These are phyloP conservation scores for Micractinium conductrix DNA, from an alignment of 139 green algal species.

Conservation along the genomic window DNA sequence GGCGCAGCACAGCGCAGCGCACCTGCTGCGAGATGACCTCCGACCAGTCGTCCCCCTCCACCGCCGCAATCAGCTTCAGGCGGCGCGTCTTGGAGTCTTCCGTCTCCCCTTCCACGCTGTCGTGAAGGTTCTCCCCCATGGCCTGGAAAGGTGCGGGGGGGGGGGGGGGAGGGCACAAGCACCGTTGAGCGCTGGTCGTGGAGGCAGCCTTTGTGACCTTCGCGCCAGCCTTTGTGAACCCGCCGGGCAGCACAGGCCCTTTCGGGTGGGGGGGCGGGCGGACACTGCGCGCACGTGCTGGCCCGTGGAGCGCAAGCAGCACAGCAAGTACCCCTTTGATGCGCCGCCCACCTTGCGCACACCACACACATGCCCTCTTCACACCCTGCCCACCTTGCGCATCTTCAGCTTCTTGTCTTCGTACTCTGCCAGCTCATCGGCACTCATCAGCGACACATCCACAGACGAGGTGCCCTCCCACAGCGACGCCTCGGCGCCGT, in stretches of 20 bases:
- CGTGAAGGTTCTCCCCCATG: conserved; percentile 79
- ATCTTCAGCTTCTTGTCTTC: conserved; percentile 87
- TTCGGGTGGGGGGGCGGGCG: too few relatives aligned
- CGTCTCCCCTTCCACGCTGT: conserved; percentile 63
- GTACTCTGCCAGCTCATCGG: conserved; percentile 57
- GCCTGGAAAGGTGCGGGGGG: conserved; percentile 21
- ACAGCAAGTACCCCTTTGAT: too few relatives aligned
- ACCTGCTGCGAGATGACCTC: conserved; percentile 74
- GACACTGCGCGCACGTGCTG: too few relatives aligned
- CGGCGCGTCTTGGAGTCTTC: conserved; percentile 34
- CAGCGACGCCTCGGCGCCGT: conserved; percentile 62
- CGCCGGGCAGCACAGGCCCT: too few relatives aligned
- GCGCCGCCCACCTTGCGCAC: too few relatives aligned
- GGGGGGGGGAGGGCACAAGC: too few relatives aligned
- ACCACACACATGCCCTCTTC: not conserved
- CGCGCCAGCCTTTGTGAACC: too few relatives aligned
- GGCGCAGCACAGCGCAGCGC: too few relatives aligned
- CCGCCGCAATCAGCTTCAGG: conserved; percentile 65
- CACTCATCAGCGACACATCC: conserved; percentile 15
- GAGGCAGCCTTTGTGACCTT: too few relatives aligned
- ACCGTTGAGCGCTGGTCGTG: too few relatives aligned
- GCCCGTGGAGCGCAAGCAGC: too few relatives aligned
- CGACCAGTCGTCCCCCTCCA: conserved; percentile 86
- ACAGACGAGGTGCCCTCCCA: conserved; percentile 60
- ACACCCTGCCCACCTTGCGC: conserved; percentile 54